Percentiles rank a stretch among this genome's conserved stretches.
Conservation (phyloP, 768 basidiomycete genomes). For the Phallus indusiatus region DNA sequence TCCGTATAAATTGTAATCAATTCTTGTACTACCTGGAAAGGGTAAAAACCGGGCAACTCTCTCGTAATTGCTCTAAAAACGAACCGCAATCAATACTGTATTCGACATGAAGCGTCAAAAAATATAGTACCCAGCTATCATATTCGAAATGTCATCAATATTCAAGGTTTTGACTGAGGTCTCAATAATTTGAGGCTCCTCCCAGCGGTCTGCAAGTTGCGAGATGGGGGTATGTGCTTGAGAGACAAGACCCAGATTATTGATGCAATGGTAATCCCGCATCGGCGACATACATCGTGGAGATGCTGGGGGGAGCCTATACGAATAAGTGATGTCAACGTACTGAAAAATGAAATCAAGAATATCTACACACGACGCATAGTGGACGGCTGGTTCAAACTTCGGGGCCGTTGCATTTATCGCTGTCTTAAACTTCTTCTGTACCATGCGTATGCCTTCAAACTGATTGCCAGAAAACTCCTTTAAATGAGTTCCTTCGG, state of each 20-base stretch:
- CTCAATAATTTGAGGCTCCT: too few relatives aligned
- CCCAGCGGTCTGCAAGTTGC: too few relatives aligned
- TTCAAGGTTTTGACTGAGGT: constrained; percentile 24
- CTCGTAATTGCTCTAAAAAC: not conserved
- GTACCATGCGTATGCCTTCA: constrained; percentile 39
- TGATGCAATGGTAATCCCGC: too few relatives aligned
- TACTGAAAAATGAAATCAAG: not conserved
- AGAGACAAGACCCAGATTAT: too few relatives aligned
- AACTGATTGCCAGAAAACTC: not conserved
- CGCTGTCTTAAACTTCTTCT: constrained; percentile 34
- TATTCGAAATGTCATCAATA: constrained; percentile 42
- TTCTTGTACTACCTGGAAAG: constrained; percentile 4
- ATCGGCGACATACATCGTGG: too few relatives aligned
- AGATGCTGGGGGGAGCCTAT: too few relatives aligned
- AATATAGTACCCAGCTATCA: constrained; percentile 39
- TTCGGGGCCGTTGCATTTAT: constrained; percentile 48
- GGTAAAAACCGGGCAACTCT: constrained; percentile 7
- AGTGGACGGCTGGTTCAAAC: constrained; percentile 41
- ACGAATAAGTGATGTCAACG: too few relatives aligned
- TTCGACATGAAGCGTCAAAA: not conserved
- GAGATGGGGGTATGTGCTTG: not conserved
- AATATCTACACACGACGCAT: not conserved
- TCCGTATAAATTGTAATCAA: constrained; percentile 7
- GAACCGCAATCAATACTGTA: not conserved
- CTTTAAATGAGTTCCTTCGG: constrained; percentile 34